A percentile compares a stretch with the other conserved stretches of the same genome.
Conservation (phyloP, 1,139 yeast species). For the Yarrowia galli region DNA sequence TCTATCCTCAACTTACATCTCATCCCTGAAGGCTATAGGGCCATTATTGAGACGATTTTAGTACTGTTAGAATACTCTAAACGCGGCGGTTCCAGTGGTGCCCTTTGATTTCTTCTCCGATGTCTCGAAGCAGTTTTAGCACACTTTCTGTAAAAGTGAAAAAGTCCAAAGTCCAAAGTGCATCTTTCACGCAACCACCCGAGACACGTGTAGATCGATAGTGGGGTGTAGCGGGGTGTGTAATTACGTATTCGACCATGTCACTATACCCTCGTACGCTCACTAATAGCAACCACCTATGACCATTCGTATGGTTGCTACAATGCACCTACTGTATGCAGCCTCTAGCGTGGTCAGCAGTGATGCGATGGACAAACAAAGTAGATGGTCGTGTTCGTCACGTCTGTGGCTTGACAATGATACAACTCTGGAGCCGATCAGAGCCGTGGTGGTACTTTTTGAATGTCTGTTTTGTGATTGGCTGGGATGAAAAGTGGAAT, state of each 20-base stretch:
- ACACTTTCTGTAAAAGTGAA: too few species aligned
- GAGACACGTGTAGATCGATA: background rate
- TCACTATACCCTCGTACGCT: background rate
- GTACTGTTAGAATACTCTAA: background rate
- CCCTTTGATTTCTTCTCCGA: background rate
- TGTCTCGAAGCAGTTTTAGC: too few species aligned
- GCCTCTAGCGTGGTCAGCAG: background rate
- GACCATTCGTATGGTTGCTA: background rate
- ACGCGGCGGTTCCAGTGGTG: background rate
- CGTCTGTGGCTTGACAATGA: background rate
- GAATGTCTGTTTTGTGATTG: background rate
- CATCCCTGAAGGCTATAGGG: background rate
- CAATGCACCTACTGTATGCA: background rate
- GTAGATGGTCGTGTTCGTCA: background rate
- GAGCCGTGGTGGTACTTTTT: background rate
- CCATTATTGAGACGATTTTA: background rate
- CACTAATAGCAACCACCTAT: background rate
- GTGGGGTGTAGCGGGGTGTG: background rate
- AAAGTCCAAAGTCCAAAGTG: too few species aligned
- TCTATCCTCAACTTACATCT: background rate
- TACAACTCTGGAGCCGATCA: background rate
- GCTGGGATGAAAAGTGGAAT: background rate
- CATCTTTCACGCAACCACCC: conserved; percentile 1
- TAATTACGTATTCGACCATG: background rate
- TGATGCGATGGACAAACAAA: background rate